Base-by-base conservation (phyloP, 2,329 filamentous ascomycete species). In the Xylariales sp. region DNA sequence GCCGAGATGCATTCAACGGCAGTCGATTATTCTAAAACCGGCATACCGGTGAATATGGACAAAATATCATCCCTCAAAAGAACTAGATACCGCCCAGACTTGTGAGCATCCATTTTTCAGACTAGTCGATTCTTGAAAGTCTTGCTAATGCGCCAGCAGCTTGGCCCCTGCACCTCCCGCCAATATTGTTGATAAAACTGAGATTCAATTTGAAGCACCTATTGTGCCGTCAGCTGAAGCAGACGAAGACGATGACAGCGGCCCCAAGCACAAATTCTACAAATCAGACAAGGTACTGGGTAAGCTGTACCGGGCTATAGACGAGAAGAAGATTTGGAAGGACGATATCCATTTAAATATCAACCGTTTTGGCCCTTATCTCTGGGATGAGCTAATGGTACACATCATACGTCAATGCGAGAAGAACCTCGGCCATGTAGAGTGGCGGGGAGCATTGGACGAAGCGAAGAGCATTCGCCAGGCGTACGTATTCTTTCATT, bases 21-120 rank as follows among this genome's bases (percentile, higher is more conserved):
- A 0, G 91, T 93, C 0, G 91, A 93, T 76, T 93, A 91, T 72
- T 92, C 90, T 3, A 93, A 93, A 78, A 92, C 90, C 0, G 92
- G 93, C 0, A 87, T 90, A 32, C 78, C 84, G 0, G 88, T 89
- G 5, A 79, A 85, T 6, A 75, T 86, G 43, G 76, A 68, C 0
- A 72, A 80, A 1, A 78, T 89, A 16, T 85, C 83, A 0, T 78
- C 70, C 18, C 64, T 78, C 10, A 77, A 76, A 3, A 78, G 73
- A 8, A 78, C 72, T 36, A 69, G 41, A 46, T 82, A 74, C 46
- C 81, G 86, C 0, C 87, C 86, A 0, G 86, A 89, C 70, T 89
- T 89, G 85, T 87, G 75, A 80, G 84, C 80, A 2, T 49, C 12
- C 5, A 54, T 32, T 36, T 36, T 41, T 6, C 4, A 48, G 8